phyloP scores from a whole-genome alignment of 2,329 filamentous ascomycete species.

The Escovopsis sp. region DNA sequence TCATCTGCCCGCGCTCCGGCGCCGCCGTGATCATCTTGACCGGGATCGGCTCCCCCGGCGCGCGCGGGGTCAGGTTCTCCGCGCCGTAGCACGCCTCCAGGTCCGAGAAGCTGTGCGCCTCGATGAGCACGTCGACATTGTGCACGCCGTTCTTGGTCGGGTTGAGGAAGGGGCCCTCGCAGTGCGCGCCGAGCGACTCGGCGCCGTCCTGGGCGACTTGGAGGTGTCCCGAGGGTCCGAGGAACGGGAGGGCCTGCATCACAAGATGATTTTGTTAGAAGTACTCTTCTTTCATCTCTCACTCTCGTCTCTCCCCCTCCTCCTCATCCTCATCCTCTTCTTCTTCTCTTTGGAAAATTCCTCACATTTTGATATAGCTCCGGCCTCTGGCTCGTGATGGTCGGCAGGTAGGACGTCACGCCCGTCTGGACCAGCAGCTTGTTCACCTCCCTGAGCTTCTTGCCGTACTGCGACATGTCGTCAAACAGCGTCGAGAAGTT shows the following conservation, averaged over 20 bases:
- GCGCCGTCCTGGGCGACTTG: conserved; percentile 54
- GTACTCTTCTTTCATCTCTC: no score
- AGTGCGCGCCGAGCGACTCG: conserved; percentile 79
- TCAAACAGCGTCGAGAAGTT: conserved; percentile 74
- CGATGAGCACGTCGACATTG: conserved; percentile 54
- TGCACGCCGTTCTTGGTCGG: conserved; percentile 79
- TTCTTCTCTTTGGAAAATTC: not conserved
- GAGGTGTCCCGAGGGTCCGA: conserved; percentile 52
- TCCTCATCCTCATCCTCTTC: no score
- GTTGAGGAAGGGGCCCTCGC: conserved; percentile 79
- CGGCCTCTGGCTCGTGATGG: conserved; percentile 65
- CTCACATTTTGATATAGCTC: conserved; percentile 65
- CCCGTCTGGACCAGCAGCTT: conserved; percentile 59
- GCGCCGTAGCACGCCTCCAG: conserved; percentile 58
- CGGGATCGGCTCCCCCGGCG: conserved; percentile 22
- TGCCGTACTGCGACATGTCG: conserved; percentile 53
- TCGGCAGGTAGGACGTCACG: conserved; percentile 79
- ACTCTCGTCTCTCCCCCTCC: no score
- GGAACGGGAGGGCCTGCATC: conserved; percentile 51
- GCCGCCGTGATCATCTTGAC: conserved; percentile 79
- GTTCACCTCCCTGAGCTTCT: conserved; percentile 59
- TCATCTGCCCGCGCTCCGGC: conserved; percentile 63
- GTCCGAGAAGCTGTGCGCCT: conserved; percentile 49
- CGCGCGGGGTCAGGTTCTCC: conserved; percentile 41
- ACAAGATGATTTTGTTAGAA: conserved; percentile 2